Evolutionary conservation across 768 basidiomycete species (phyloP), one percentile per base, ranked within the genome.

Genomic region (Mrakia hoshinonis): DNA sequence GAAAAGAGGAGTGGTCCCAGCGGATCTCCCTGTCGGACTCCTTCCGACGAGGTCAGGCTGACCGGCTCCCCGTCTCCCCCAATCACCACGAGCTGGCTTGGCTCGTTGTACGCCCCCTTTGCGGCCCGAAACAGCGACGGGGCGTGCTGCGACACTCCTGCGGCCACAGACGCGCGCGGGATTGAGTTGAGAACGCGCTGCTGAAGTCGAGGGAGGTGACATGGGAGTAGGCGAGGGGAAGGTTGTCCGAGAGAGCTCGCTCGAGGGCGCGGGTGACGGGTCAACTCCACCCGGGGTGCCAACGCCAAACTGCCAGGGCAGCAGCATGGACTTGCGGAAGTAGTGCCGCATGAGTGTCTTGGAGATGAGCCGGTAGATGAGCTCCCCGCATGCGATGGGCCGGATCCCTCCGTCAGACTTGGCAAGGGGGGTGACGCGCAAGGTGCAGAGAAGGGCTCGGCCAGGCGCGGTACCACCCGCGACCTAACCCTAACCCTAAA

Each of bases 101-200:
- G 29, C 43, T 43, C n/a, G 62, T 43, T 51, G 39, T 51, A 55
- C n/a, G 39, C 48, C 73, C 69, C 70, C 38, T 68, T 70, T 5
- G 55, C 69, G 1, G 60, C 20, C 31, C 68, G 68, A 26, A 60
- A 64, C 4, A 77, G 62, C 18, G 24, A 52, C 0, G 75, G 74
- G 20, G 76, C 75, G 36, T 74, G 39, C 31, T 67, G 26, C 13
- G 47, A 36, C n/a, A 76, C 26, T 13, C 55, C 47, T 4, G 61
- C 48, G 29, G 55, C 68, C 29, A 72, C 43, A 29, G 29, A 48
- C 22, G 29, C 1, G 9, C 73, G 68, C 20, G 36, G 12, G 29
- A 72, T 22, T 34, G 69, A 52, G 67, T 75, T 76, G n/a, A n/a
- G 72, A 76, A 77, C n/a, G 75, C 76, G 68, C 76, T 77, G 6